A percentile compares a stretch with the other conserved stretches of the same genome.
Evolutionary conservation across 441 rosid species (phyloP).

Genomic region (Populus hybrid): DNA sequence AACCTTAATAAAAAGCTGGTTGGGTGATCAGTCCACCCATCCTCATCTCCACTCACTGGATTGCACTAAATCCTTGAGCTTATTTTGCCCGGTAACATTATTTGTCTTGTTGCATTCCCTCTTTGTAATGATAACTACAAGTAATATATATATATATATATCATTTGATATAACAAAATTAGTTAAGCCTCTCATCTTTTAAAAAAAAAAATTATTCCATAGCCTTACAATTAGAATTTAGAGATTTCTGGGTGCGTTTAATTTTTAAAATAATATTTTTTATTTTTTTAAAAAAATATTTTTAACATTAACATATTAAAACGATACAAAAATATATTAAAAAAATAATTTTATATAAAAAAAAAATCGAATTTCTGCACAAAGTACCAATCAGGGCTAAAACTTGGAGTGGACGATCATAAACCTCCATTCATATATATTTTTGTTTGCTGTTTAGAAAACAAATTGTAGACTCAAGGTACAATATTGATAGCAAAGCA

Average conservation of each 20-base stretch:
- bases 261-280: too few relatives aligned
- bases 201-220: background rate
- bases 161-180: background rate
- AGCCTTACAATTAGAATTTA: background rate
- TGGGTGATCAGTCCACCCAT: background rate
- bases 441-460: background rate
- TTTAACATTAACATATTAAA: too few relatives aligned
- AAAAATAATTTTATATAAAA: too few relatives aligned
- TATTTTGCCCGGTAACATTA: background rate
- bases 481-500: background rate
- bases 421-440: background rate
- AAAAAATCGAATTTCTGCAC: too few relatives aligned
- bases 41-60: conserved; percentile 1
- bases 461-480: background rate
- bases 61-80: conserved; percentile 5
- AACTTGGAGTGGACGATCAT: background rate
- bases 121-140: background rate
- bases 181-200: background rate
- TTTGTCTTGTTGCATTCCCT: background rate
- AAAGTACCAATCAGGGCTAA: too few relatives aligned
- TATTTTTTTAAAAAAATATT: too few relatives aligned
- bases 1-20: background rate
- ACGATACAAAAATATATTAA: too few relatives aligned
- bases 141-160: too few relatives aligned
- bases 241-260: background rate